Evolutionary conservation across 352 stramenopile genomes (phyloP).

Genomic region (Phytophthora litchii): DNA sequence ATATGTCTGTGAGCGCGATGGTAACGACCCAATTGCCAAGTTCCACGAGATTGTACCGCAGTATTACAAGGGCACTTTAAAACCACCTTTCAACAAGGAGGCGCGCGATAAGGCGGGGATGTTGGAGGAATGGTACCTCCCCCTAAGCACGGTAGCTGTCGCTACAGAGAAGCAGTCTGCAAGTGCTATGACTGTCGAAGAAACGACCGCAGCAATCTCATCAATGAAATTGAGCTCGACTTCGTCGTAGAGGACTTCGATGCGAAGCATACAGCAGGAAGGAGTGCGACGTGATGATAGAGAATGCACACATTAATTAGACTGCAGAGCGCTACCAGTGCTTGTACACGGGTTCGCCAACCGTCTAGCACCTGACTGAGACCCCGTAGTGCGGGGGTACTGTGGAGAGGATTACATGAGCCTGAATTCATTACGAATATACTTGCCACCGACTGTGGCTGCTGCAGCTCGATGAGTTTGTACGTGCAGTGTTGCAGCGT

Average conservation of each 20-base stretch:
- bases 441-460: no score
- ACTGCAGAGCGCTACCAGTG: no score
- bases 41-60: conserved; percentile 58
- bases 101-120: conserved; percentile 52
- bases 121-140: conserved; percentile 54
- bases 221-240: conserved; percentile 16
- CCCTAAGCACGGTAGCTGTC: conserved; percentile 31
- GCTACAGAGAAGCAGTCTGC: conserved; percentile 4
- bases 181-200: conserved; percentile 8
- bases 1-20: conserved; percentile 43
- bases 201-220: conserved; percentile 19
- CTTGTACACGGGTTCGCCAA: no score
- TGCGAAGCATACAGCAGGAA: no score
- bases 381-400: no score
- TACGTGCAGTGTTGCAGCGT: no score
- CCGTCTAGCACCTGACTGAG: no score
- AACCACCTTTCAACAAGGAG: conserved; percentile 65
- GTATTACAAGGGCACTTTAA: conserved; percentile 58
- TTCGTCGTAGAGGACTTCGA: conserved; percentile 2
- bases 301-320: no score
- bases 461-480: no score
- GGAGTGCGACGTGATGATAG: not conserved
- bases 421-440: no score
- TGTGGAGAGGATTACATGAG: no score
- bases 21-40: conserved; percentile 34